A percentile compares a stretch with the other conserved stretches of the same genome.
phyloP scores from a whole-genome alignment of 371 early-diverging fungal genomes.

The Apophysomyces elegans region DNA sequence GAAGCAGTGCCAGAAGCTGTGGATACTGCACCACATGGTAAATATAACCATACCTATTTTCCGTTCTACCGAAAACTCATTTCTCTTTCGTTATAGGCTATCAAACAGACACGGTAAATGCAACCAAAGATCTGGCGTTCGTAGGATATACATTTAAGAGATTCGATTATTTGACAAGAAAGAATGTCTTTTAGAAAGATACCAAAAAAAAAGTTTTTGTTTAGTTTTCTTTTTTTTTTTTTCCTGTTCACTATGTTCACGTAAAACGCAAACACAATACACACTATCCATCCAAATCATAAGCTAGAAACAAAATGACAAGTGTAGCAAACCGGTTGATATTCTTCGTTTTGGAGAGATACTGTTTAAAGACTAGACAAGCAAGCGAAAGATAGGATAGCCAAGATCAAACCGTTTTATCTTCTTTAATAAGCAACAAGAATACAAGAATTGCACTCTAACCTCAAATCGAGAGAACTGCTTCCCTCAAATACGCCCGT shows the following conservation, averaged over 20 bases:
- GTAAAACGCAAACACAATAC: neutral
- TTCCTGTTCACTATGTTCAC: neutral
- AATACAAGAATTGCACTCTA: no score
- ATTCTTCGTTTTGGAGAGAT: no score
- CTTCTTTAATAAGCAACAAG: no score
- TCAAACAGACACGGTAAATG: constrained; percentile 49
- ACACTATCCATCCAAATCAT: neutral
- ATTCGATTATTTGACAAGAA: constrained; percentile 86
- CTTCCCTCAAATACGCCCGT: no score
- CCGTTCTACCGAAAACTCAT: neutral
- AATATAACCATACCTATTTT: neutral
- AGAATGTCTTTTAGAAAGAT: constrained; percentile 68
- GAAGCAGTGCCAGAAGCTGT: constrained; percentile 69
- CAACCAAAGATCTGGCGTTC: constrained; percentile 92
- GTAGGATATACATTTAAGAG: constrained; percentile 97
- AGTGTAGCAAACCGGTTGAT: no score
- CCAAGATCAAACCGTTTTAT: no score
- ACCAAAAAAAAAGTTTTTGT: constrained; percentile 9
- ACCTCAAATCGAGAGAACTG: no score
- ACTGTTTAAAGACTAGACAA: no score
- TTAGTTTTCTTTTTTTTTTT: neutral
- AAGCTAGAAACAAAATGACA: no score
- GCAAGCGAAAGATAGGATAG: no score
- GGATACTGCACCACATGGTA: constrained; percentile 34
- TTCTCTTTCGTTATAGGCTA: constrained; percentile 22